These are phyloP conservation scores for Oryza australiensis DNA, from an alignment of 176 grass and related monocot genomes.

Conservation along the genomic window DNA sequence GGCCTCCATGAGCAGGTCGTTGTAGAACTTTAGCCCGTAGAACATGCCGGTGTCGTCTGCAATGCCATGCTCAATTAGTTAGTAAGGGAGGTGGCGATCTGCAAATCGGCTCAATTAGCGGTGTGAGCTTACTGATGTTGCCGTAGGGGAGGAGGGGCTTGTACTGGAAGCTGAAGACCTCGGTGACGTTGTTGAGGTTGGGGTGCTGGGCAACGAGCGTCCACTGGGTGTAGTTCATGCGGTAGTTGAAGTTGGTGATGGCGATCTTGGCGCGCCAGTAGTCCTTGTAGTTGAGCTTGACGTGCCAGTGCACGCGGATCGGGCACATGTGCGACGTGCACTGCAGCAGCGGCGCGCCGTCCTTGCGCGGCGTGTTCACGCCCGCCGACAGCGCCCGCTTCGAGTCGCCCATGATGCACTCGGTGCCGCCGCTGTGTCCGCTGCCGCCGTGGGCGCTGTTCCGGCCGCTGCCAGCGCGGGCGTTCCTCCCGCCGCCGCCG, in stretches of 20 bases:
- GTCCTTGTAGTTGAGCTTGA: conserved; percentile 99
- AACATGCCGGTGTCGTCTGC: conserved; percentile 91
- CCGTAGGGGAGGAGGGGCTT: conserved; percentile 67
- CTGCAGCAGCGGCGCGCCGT: conserved; percentile 73
- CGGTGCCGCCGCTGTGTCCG: conserved; percentile 25
- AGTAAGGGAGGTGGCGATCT: no score
- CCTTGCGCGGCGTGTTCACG: conserved; percentile 77
- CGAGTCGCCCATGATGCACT: conserved; percentile 60
- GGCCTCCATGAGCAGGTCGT: conserved; percentile 92
- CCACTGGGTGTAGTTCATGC: conserved; percentile 97
- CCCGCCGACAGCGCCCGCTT: conserved; percentile 48
- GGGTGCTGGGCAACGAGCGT: conserved; percentile 86
- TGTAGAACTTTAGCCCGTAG: conserved; percentile 87
- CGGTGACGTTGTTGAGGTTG: conserved; percentile 79
- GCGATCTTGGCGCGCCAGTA: conserved; percentile 93
- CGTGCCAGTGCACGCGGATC: conserved; percentile 83
- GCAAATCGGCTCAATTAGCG: no score
- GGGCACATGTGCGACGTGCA: conserved; percentile 91
- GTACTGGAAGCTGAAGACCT: conserved; percentile 92
- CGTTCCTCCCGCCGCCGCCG: conserved; percentile 34
- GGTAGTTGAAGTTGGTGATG: conserved; percentile 88
- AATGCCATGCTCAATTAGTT: no score
- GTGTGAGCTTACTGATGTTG: conserved; percentile 64
- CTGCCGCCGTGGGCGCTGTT: background rate
- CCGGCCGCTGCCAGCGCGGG: background rate